Evolutionary conservation across 805 yeast genomes (phyloP).

Genomic region (Candida bentonensis): DNA sequence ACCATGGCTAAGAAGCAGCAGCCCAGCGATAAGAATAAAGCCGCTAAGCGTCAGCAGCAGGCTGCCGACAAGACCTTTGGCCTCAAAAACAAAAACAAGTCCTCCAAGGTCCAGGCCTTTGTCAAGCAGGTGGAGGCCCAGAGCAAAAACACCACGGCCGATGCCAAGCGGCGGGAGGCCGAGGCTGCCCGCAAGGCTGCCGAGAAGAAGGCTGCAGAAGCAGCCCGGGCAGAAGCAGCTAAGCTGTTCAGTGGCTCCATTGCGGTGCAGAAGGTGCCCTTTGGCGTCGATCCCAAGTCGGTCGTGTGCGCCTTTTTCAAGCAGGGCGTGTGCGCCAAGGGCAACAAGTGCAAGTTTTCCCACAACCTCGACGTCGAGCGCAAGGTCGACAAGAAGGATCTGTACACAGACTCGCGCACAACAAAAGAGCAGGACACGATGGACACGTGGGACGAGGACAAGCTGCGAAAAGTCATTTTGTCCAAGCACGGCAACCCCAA

Average conservation of each 20-base stretch:
- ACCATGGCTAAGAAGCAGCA: conserved; percentile 46
- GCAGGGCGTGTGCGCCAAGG: conserved; percentile 62
- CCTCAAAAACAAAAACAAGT: conserved; percentile 85
- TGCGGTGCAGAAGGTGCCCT: conserved; percentile 74
- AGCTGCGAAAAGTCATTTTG: conserved; percentile 67
- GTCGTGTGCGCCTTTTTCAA: conserved; percentile 83
- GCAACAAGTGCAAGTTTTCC: conserved; percentile 69
- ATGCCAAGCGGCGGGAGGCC: conserved; percentile 59
- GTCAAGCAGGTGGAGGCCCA: conserved; percentile 58
- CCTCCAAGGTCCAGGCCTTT: conserved; percentile 71
- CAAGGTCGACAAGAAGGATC: conserved; percentile 78
- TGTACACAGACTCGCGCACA: conserved; percentile 76
- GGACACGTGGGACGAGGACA: conserved; percentile 97
- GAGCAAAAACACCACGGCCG: conserved; percentile 36
- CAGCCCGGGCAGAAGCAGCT: conserved; percentile 77
- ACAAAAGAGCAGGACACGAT: conserved; percentile 69
- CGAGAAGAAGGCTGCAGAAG: conserved; percentile 83
- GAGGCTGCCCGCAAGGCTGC: conserved; percentile 52
- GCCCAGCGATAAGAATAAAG: conserved; percentile 39
- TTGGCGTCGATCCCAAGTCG: conserved; percentile 95
- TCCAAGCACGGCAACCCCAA: conserved; percentile 92
- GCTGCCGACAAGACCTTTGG: conserved; percentile 89
- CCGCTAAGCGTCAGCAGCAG: conserved; percentile 41
- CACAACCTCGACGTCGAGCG: conserved; percentile 81
- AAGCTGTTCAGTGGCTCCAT: conserved; percentile 54